Evolutionary conservation across 78 protist genomes (phyloP).

Genomic region (Bigelowiella natans): DNA sequence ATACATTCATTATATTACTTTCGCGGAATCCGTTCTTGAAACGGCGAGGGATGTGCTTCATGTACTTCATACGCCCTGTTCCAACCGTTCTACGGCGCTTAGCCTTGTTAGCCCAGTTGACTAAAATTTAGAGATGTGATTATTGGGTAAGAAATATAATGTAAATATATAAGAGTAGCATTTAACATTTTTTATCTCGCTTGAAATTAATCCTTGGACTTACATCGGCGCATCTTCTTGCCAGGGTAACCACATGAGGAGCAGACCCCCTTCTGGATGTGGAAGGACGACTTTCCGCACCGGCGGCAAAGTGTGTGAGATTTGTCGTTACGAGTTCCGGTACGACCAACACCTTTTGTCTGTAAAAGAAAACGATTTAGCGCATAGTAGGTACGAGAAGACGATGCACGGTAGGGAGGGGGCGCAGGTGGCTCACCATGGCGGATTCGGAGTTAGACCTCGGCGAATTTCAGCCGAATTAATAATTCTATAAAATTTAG

Average conservation of each 20-base stretch:
- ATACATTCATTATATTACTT: too few species aligned
- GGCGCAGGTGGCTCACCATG: too few species aligned
- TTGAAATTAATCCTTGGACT: too few species aligned
- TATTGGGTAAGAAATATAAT: neutral
- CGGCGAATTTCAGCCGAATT: too few species aligned
- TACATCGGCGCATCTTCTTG: neutral
- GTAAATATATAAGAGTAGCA: neutral
- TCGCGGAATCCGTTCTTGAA: constrained; percentile 81
- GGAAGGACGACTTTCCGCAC: constrained; percentile 84
- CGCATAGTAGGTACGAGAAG: too few species aligned
- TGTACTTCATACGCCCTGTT: constrained; percentile 90
- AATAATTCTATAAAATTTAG: too few species aligned
- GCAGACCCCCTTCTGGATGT: constrained; percentile 84
- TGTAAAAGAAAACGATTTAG: too few species aligned
- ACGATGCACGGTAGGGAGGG: too few species aligned
- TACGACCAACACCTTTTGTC: neutral
- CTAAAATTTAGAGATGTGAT: neutral
- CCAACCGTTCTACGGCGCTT: constrained; percentile 93
- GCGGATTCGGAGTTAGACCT: too few species aligned
- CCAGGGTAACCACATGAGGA: constrained; percentile 93
- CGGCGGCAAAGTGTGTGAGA: constrained; percentile 92
- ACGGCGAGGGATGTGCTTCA: constrained; percentile 57
- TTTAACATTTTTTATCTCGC: neutral
- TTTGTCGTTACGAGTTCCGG: constrained; percentile 45
- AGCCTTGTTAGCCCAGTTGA: constrained; percentile 80